Evolutionary conservation across 2,329 filamentous ascomycete genomes (phyloP).

Genomic region (Chrysosporium keratinophilum): DNA sequence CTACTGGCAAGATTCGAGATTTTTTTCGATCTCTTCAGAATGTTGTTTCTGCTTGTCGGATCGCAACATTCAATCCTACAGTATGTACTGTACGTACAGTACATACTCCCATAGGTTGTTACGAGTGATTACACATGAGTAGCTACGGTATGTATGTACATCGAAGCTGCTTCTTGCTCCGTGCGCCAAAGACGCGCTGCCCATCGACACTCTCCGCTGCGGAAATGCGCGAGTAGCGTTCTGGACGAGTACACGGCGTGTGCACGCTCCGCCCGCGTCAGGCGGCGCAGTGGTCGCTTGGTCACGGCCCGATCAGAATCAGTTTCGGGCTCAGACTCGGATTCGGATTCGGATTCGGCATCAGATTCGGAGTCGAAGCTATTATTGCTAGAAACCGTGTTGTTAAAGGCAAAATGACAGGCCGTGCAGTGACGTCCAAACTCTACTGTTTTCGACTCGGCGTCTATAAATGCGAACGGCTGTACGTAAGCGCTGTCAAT

Average conservation of each 20-base stretch:
- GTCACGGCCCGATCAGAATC: too few relatives aligned
- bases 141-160: too few relatives aligned
- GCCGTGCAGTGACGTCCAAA: not conserved
- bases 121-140: too few relatives aligned
- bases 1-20: too few relatives aligned
- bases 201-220: not conserved
- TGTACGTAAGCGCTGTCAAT: not conserved
- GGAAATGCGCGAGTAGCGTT: not conserved
- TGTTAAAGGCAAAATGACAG: not conserved
- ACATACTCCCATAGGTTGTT: too few relatives aligned
- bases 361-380: not conserved
- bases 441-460: not conserved
- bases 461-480: not conserved
- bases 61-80: too few relatives aligned
- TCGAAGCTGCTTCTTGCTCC: too few relatives aligned
- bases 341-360: not conserved
- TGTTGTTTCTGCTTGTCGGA: too few relatives aligned
- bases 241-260: not conserved
- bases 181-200: not conserved
- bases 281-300: not conserved
- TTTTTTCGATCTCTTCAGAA: too few relatives aligned
- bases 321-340: not conserved
- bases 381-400: not conserved
- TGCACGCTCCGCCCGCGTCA: not conserved
- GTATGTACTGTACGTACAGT: too few relatives aligned